Evolutionary conservation across 495 filamentous ascomycete species (phyloP).

Genomic region (Lasiosphaeria ovina): DNA sequence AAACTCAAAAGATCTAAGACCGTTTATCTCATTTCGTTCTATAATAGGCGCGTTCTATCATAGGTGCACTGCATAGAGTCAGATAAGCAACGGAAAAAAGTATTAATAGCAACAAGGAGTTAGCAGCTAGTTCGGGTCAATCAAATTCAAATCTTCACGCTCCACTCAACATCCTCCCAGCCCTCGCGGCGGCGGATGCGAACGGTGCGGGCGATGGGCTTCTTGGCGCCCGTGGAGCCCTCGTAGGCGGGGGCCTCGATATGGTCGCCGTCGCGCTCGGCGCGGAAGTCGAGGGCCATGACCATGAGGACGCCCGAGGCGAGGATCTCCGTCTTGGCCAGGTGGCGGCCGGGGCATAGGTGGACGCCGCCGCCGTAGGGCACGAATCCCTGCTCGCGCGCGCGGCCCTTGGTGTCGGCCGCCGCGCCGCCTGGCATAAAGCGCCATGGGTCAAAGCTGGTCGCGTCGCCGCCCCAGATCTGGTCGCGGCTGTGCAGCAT

Average conservation of each 20-base stretch:
- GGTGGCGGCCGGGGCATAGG: constrained; percentile 1
- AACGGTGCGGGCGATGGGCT: background rate
- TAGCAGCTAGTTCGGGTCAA: background rate
- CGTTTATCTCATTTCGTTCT: too few relatives aligned
- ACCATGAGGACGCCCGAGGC: background rate
- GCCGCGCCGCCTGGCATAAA: constrained; percentile 3
- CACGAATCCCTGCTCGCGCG: constrained; percentile 2
- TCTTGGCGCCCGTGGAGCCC: background rate
- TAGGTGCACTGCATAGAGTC: too few relatives aligned
- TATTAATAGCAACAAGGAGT: too few relatives aligned
- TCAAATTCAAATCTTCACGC: background rate
- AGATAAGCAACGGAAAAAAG: too few relatives aligned
- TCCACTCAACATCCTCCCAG: constrained; percentile 8
- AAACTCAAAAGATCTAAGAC: too few relatives aligned
- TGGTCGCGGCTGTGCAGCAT: constrained; percentile 9
- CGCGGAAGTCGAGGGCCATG: background rate
- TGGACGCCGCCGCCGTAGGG: constrained; percentile 6
- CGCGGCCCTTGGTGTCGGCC: constrained; percentile 4
- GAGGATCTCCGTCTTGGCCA: constrained; percentile 3
- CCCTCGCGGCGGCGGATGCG: background rate
- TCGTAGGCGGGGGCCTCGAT: background rate
- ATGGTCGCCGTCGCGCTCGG: background rate
- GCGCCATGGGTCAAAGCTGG: background rate
- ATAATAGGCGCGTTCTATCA: too few relatives aligned
- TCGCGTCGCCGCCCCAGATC: constrained; percentile 9